These are phyloP conservation scores for Candida alai DNA, from an alignment of 805 yeast genomes.

Conservation along the genomic window DNA sequence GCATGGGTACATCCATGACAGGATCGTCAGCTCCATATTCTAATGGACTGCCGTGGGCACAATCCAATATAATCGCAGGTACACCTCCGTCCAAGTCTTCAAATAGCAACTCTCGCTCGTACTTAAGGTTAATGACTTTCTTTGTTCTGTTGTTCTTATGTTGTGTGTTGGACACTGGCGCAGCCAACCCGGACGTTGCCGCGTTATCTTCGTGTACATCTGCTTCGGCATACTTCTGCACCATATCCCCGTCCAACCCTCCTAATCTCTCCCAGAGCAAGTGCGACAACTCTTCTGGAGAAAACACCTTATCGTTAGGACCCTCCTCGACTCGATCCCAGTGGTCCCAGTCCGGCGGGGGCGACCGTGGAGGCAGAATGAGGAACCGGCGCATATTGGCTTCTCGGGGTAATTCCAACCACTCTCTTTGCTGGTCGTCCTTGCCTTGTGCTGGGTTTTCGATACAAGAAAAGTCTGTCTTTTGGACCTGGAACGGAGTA, in stretches of 20 bases:
- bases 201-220: background rate
- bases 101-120: constrained; percentile 35
- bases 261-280: constrained; percentile 43
- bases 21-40: constrained; percentile 6
- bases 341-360: constrained; percentile 43
- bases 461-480: background rate
- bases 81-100: constrained; percentile 34
- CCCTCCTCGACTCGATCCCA: constrained; percentile 41
- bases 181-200: no score
- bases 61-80: constrained; percentile 39
- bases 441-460: background rate
- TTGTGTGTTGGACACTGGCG: background rate
- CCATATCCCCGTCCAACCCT: constrained; percentile 21
- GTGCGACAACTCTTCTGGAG: constrained; percentile 39
- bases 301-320: constrained; percentile 32
- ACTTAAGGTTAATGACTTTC: constrained; percentile 20
- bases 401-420: constrained; percentile 39
- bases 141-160: no score
- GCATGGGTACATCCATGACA: constrained; percentile 15
- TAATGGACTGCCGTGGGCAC: constrained; percentile 7
- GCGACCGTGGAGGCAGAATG: constrained; percentile 44
- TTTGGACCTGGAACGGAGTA: constrained; percentile 16
- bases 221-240: constrained; percentile 3
- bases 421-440: constrained; percentile 19
- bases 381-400: constrained; percentile 34